Percentiles rank a stretch among this genome's conserved stretches.
Conservation (phyloP, 768 basidiomycete species). For the Russula lepida region DNA sequence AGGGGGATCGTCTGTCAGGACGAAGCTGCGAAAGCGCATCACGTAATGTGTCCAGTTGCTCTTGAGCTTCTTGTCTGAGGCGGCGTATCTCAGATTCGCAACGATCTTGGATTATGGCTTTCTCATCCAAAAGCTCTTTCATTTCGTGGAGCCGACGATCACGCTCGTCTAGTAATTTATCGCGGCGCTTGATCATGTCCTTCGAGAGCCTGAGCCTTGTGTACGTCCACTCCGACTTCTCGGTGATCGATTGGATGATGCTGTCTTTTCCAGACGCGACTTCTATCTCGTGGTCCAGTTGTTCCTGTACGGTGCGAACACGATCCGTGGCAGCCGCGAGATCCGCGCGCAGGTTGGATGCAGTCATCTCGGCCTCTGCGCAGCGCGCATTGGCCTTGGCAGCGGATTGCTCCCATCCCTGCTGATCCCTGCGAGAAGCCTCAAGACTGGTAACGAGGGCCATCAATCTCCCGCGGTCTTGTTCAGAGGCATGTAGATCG, state of each 20-base stretch:
- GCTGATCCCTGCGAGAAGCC: background rate
- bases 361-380: background rate
- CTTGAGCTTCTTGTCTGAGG: background rate
- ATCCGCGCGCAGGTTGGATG: background rate
- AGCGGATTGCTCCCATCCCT: background rate
- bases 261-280: background rate
- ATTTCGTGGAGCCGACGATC: background rate
- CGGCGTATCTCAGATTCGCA: background rate
- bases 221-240: background rate
- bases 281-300: background rate
- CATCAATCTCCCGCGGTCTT: background rate
- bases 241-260: background rate
- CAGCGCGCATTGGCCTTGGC: background rate
- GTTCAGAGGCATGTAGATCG: background rate
- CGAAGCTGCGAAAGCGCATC: background rate
- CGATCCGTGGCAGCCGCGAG: background rate
- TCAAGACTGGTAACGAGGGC: background rate
- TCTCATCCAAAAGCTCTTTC: background rate
- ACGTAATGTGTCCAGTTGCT: background rate
- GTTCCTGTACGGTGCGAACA: background rate
- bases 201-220: background rate
- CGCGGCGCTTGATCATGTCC: background rate
- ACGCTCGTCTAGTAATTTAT: background rate
- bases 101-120: background rate
- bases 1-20: background rate